Conservation (phyloP, 108 stramenopile genomes). For the Pseudonitzschia pungens region DNA sequence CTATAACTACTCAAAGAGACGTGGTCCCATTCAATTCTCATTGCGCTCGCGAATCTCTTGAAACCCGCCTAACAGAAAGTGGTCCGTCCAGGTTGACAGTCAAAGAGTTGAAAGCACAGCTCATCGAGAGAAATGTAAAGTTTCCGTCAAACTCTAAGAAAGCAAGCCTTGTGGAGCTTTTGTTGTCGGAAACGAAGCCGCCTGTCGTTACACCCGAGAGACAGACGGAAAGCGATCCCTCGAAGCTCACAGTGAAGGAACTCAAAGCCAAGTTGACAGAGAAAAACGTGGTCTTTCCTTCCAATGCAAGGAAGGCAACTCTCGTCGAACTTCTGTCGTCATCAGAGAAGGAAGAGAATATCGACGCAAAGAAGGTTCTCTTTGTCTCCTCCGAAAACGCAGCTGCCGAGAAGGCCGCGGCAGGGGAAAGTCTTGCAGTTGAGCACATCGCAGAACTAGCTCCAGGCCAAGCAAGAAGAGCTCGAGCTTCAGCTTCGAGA, state of each 20-base stretch:
- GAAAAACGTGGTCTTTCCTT: constrained; percentile 19
- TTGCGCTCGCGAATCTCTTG: constrained; percentile 50
- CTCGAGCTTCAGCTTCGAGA: constrained; percentile 19
- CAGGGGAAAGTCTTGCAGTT: constrained; percentile 66
- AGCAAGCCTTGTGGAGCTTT: constrained; percentile 35
- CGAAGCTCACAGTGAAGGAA: constrained; percentile 52
- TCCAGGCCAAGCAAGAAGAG: constrained; percentile 52
- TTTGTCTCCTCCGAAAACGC: constrained; percentile 58
- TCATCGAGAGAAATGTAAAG: constrained; percentile 9
- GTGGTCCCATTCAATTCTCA: constrained; percentile 61
- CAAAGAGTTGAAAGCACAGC: constrained; percentile 49
- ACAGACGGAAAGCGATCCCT: constrained; percentile 31
- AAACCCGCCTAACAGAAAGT: constrained; percentile 35
- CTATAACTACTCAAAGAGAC: constrained; percentile 19
- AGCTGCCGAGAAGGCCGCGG: constrained; percentile 53
- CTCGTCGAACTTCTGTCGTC: constrained; percentile 34
- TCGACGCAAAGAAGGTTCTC: background rate
- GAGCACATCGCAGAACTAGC: constrained; percentile 76
- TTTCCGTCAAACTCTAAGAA: constrained; percentile 41
- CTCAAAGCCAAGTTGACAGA: constrained; percentile 36
- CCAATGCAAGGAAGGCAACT: constrained; percentile 42
- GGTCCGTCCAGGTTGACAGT: constrained; percentile 56
- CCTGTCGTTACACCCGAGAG: background rate
- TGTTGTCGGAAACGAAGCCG: constrained; percentile 8
- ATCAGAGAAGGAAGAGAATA: background rate